Conservation (phyloP, 768 basidiomycete species). For the Auricularia sp. region DNA sequence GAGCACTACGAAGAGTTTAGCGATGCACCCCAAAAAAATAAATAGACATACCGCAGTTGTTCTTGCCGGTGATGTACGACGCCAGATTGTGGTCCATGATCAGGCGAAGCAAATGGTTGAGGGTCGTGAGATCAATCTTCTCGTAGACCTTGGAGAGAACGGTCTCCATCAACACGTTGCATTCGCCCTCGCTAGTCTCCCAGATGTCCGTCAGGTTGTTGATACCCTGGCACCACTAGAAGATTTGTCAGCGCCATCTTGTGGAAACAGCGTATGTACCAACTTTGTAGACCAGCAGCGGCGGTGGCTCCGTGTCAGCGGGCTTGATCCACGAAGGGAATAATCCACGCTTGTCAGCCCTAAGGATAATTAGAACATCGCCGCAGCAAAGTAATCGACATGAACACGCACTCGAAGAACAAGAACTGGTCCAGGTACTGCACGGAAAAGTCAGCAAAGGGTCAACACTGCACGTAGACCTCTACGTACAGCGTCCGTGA, state of each 20-base stretch:
- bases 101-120: conserved; percentile 90
- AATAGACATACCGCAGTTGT: conserved; percentile 64
- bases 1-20: conserved; percentile 36
- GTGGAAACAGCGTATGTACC: conserved; percentile 17
- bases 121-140: conserved; percentile 93
- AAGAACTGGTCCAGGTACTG: conserved; percentile 96
- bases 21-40: background rate
- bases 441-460: conserved; percentile 10
- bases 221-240: conserved; percentile 91
- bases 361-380: conserved; percentile 13
- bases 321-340: conserved; percentile 99
- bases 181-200: conserved; percentile 97
- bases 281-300: conserved; percentile 84
- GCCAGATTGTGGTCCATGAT: conserved; percentile 98
- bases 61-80: conserved; percentile 98
- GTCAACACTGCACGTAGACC: background rate
- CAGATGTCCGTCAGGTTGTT: conserved; percentile 97
- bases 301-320: conserved; percentile 92
- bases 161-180: conserved; percentile 98
- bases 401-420: conserved; percentile 69
- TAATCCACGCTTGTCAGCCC: conserved; percentile 90
- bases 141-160: conserved; percentile 96
- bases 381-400: background rate
- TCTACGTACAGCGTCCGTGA: conserved; percentile 81
- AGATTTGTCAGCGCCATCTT: conserved; percentile 10